Evolutionary conservation across 2,329 filamentous ascomycete genomes (phyloP), one percentile per base, ranked within the genome.

Genomic region (Fusarium tjaetaba): DNA sequence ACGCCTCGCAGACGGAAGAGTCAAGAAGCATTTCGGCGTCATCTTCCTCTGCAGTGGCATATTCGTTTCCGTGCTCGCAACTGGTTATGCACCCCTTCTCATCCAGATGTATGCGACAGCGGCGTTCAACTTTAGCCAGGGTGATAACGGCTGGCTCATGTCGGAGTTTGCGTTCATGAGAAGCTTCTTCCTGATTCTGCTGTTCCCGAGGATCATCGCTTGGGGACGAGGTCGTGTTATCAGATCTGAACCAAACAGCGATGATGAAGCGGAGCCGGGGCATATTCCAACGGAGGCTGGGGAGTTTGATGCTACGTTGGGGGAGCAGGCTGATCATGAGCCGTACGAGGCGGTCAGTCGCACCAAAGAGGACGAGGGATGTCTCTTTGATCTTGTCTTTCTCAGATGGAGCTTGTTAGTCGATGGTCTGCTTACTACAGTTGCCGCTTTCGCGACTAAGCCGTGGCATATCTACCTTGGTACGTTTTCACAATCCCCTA

Each of bases 391-490:
- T 68, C 84, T 94, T 3, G 85, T 90, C 41, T 94, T 93, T 75
- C 84, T 92, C 7, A 86, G 90, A 6, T 92, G 88, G 83, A 92
- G 90, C 68, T 82, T 94, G 6, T 80, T 93, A 0, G 83, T 90
- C 0, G 92, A 94, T 75, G 91, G 91, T 0, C 75, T 88, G 0
- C 81, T 94, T 28, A 94, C 92, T 1, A 88, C 88, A 4, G 83
- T 89, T 2, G 88, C 90, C 0, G 88, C 89, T 0, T 91, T 93
- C 70, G 89, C 91, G 0, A 89, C 87, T 0, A 68, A 88, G 53
- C 86, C 87, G 3, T 93, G 91, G 90, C 91, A 94, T 73, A 89
- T 94, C 52, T 94, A 92, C 75, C 80, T 93, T 0, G 84, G 87
- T 87, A 77, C 2, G 16, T n/a, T 6, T 3, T 13, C 3, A 0